Percentiles rank a stretch among this genome's conserved stretches.
Conservation (phyloP, 2,329 filamentous ascomycete genomes). For the Phialemoniopsis sp. region DNA sequence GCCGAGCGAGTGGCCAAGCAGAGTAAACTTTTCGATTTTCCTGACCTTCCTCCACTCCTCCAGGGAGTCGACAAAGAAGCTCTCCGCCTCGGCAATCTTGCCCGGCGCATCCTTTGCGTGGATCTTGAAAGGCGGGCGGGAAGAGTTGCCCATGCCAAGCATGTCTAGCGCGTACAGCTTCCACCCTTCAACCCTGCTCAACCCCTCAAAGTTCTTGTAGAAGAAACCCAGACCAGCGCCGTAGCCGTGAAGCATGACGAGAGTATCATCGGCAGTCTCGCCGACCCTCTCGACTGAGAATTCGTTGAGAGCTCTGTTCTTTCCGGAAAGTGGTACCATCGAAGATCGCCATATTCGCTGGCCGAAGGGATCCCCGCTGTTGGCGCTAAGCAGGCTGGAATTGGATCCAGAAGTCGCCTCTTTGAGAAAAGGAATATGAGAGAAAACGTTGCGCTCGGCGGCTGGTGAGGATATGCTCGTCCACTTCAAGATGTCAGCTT, state of each 20-base stretch:
- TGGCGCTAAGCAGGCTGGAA: constrained; percentile 25
- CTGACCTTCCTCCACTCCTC: constrained; percentile 92
- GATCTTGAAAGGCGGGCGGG: constrained; percentile 78
- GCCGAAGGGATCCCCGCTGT: constrained; percentile 72
- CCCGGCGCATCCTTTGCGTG: constrained; percentile 76
- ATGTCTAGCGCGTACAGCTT: constrained; percentile 92
- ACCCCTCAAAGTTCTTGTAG: constrained; percentile 93
- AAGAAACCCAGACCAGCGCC: constrained; percentile 95
- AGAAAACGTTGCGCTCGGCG: constrained; percentile 85
- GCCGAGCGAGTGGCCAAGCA: constrained; percentile 88
- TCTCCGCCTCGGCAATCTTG: constrained; percentile 85
- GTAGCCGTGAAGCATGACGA: constrained; percentile 96
- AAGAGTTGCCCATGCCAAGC: constrained; percentile 90
- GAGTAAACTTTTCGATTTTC: constrained; percentile 88
- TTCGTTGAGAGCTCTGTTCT: constrained; percentile 85
- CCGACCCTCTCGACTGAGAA: constrained; percentile 83
- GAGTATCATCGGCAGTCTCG: constrained; percentile 74
- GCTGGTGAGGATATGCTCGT: constrained; percentile 73
- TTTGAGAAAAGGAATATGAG: constrained; percentile 78
- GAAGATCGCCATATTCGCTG: constrained; percentile 81
- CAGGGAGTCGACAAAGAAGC: constrained; percentile 92
- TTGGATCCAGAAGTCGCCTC: constrained; percentile 53
- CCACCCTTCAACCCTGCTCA: constrained; percentile 77
- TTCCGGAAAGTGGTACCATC: constrained; percentile 80
- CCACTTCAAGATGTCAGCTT: constrained; percentile 57